Percentiles rank a stretch among this genome's conserved stretches.
Conservation (phyloP, 345 rosid genomes). For the Theobroma cacao region DNA sequence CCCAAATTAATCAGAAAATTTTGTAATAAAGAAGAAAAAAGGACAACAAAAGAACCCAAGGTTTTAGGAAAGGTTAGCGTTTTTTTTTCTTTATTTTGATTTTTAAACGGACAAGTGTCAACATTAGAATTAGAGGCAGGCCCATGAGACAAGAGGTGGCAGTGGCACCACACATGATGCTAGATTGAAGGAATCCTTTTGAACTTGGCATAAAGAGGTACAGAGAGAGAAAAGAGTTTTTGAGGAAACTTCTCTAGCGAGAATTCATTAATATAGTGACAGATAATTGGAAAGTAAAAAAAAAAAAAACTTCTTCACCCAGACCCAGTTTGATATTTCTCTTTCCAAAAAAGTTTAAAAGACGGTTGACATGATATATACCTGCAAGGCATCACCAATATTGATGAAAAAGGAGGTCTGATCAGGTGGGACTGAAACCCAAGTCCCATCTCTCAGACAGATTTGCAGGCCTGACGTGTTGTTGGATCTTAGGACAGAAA, state of each 20-base stretch:
- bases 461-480: constrained; percentile 86
- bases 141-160: background rate
- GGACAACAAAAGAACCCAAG: background rate
- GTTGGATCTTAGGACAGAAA: constrained; percentile 81
- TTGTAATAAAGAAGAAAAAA: background rate
- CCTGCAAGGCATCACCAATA: constrained; percentile 95
- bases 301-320: background rate
- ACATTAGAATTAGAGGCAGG: background rate
- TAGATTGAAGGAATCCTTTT: background rate
- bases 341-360: background rate
- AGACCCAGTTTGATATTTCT: background rate
- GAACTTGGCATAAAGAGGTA: background rate
- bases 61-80: background rate
- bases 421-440: constrained; percentile 93
- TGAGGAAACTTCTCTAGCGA: background rate
- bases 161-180: background rate
- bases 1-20: background rate
- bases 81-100: too few species aligned
- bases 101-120: too few species aligned
- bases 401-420: constrained; percentile 79
- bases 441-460: constrained; percentile 57
- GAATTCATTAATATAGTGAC: background rate
- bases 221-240: background rate
- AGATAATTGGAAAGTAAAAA: background rate
- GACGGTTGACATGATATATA: constrained; percentile 7